A percentile compares a stretch with the other conserved stretches of the same genome.
Conservation (phyloP, 495 filamentous ascomycete species). For the Trichoderma virens region DNA sequence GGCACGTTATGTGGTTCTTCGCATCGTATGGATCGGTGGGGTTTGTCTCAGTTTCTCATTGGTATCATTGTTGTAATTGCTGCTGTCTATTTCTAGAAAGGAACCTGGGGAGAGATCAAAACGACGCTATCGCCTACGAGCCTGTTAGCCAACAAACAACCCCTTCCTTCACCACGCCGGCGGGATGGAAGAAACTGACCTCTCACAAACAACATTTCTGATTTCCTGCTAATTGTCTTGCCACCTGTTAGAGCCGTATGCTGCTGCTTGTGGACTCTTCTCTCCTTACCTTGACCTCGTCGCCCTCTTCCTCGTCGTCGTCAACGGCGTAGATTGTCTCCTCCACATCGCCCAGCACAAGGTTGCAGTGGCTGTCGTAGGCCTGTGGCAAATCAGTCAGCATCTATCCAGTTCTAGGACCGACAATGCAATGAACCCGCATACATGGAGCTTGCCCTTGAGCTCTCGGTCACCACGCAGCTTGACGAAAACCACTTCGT, state of each 20-base stretch:
- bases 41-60: not conserved
- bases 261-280: not conserved
- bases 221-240: slow-evolving; percentile 92
- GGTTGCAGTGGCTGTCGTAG: slow-evolving; percentile 97
- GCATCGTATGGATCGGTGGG: not conserved
- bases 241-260: slow-evolving; percentile 4
- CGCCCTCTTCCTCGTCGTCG: slow-evolving; percentile 78
- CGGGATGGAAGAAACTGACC: slow-evolving; percentile 44
- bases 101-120: slow-evolving; percentile 72
- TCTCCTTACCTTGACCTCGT: slow-evolving; percentile 29
- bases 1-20: not conserved
- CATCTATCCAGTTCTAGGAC: not conserved
- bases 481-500: slow-evolving; percentile 96
- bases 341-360: slow-evolving; percentile 94
- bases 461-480: slow-evolving; percentile 90
- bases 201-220: slow-evolving; percentile 98
- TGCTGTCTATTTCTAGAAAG: slow-evolving; percentile 20
- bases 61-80: slow-evolving; percentile 5
- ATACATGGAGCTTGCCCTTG: slow-evolving; percentile 87
- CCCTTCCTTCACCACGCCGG: not conserved
- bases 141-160: slow-evolving; percentile 25
- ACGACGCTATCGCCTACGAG: slow-evolving; percentile 85
- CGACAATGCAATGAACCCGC: slow-evolving; percentile 19
- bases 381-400: slow-evolving; percentile 48
- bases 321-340: slow-evolving; percentile 95